A percentile compares a stretch with the other conserved stretches of the same genome.
Evolutionary conservation across 2,329 filamentous ascomycete species (phyloP).

Genomic region (Fusarium equiseti): DNA sequence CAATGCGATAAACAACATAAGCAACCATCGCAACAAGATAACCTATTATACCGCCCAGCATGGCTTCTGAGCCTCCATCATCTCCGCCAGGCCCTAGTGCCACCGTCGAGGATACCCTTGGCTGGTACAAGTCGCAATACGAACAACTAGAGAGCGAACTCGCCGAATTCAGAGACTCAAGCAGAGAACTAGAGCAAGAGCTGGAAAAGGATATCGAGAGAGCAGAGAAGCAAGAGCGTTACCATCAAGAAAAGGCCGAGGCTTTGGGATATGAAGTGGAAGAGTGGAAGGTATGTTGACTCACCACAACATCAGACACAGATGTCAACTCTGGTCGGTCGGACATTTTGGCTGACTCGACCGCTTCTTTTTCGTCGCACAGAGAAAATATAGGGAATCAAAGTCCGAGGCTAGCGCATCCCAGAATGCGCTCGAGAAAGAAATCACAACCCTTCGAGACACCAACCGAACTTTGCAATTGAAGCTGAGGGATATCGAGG

Average conservation of each 20-base stretch:
- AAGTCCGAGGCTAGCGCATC: conserved; percentile 88
- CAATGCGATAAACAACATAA: conserved; percentile 33
- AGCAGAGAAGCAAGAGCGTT: conserved; percentile 91
- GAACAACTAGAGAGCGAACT: conserved; percentile 92
- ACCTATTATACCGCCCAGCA: conserved; percentile 48
- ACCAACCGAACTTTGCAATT: conserved; percentile 83
- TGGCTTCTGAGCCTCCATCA: conserved; percentile 70
- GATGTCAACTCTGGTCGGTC: not conserved
- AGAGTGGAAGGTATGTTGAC: conserved; percentile 88
- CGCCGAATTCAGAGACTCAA: conserved; percentile 92
- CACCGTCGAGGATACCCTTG: conserved; percentile 78
- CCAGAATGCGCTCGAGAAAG: conserved; percentile 90
- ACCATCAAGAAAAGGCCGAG: conserved; percentile 89
- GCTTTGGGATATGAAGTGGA: conserved; percentile 88
- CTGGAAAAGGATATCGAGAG: conserved; percentile 96
- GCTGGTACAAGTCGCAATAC: conserved; percentile 97
- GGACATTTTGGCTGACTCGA: conserved; percentile 22
- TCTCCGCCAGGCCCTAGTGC: conserved; percentile 69
- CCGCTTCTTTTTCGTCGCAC: conserved; percentile 32
- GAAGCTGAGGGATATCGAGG: conserved; percentile 92
- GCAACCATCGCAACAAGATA: conserved; percentile 18
- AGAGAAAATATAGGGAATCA: conserved; percentile 97
- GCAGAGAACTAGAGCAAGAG: conserved; percentile 92
- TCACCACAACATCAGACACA: not conserved
- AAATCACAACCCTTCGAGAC: conserved; percentile 92